These are phyloP conservation scores for Soucietia sequanensis DNA, from an alignment of 805 yeast species.

Conservation along the genomic window DNA sequence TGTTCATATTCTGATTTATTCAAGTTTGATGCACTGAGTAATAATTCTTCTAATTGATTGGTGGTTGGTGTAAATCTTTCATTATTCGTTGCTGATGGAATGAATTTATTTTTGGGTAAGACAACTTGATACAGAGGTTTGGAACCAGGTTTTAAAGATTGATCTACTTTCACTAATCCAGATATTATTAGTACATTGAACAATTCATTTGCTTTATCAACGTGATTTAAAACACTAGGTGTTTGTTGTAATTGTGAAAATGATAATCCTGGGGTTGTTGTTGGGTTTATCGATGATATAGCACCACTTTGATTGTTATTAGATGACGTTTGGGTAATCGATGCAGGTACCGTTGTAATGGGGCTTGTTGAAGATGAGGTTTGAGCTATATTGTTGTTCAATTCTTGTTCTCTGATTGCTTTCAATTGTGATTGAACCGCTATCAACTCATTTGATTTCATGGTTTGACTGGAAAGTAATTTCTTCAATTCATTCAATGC, in stretches of 20 bases:
- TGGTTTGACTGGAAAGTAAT: conserved; percentile 36
- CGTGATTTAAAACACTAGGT: conserved; percentile 1
- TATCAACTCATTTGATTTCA: conserved; percentile 33
- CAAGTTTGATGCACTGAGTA: background rate
- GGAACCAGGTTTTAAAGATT: conserved; percentile 39
- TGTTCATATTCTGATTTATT: conserved; percentile 30
- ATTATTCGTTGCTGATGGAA: conserved; percentile 7
- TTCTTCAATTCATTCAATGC: conserved; percentile 44
- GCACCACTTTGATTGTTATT: conserved; percentile 3
- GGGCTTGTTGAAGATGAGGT: conserved; percentile 7
- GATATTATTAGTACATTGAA: conserved; percentile 33
- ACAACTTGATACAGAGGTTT: conserved; percentile 30
- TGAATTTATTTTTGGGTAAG: conserved; percentile 31
- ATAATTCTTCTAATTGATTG: conserved; percentile 4
- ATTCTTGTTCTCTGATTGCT: conserved; percentile 36
- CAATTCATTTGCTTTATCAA: conserved; percentile 23
- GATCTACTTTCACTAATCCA: conserved; percentile 41
- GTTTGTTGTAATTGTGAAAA: conserved; percentile 4
- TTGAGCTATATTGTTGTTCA: conserved; percentile 3
- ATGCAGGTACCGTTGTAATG: conserved; percentile 2
- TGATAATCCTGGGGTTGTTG: conserved; percentile 7
- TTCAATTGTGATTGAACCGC: conserved; percentile 39
- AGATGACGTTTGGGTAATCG: conserved; percentile 1
- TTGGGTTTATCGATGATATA: conserved; percentile 11
- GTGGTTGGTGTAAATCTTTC: conserved; percentile 1